These are phyloP conservation scores for Kappamyces sp. DNA, from an alignment of 192 early-diverging fungal genomes.

Conservation along the genomic window DNA sequence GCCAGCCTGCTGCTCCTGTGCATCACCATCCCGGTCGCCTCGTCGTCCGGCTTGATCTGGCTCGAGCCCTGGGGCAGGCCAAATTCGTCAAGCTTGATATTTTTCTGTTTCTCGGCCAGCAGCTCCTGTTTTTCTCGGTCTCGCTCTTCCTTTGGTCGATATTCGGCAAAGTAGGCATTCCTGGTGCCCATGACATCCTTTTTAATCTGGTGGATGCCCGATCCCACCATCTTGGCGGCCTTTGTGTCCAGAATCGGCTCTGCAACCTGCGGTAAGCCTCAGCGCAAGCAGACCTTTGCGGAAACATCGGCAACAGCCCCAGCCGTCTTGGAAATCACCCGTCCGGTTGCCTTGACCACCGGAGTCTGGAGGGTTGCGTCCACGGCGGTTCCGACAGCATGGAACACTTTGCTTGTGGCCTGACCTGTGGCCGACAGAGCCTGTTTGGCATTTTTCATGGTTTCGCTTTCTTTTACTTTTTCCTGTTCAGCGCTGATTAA, in stretches of 20 bases:
- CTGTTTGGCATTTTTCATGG: constrained; percentile 77
- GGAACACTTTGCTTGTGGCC: constrained; percentile 43
- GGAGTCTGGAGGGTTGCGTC: constrained; percentile 33
- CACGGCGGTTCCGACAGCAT: constrained; percentile 62
- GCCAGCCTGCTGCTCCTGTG: constrained; percentile 85
- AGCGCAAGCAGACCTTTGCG: constrained; percentile 25
- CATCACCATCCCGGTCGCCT: constrained; percentile 47
- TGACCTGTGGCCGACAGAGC: constrained; percentile 30
- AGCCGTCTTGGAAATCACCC: constrained; percentile 40
- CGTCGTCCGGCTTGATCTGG: constrained; percentile 28
- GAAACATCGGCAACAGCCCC: constrained; percentile 34
- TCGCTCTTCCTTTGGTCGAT: constrained; percentile 38
- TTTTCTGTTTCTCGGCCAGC: neutral
- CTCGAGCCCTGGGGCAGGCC: constrained; percentile 16
- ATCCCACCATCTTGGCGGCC: constrained; percentile 43
- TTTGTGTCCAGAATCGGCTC: constrained; percentile 48
- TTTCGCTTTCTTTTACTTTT: constrained; percentile 78
- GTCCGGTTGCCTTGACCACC: constrained; percentile 74
- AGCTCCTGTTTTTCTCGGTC: constrained; percentile 19
- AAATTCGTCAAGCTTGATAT: constrained; percentile 9
- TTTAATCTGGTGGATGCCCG: constrained; percentile 35
- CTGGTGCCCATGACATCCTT: constrained; percentile 27
- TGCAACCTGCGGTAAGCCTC: constrained; percentile 33
- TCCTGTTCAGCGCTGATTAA: constrained; percentile 74
- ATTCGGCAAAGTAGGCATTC: constrained; percentile 36